Base-by-base conservation (phyloP, 1,284 basidiomycete species). In the Leccinum proximum region DNA sequence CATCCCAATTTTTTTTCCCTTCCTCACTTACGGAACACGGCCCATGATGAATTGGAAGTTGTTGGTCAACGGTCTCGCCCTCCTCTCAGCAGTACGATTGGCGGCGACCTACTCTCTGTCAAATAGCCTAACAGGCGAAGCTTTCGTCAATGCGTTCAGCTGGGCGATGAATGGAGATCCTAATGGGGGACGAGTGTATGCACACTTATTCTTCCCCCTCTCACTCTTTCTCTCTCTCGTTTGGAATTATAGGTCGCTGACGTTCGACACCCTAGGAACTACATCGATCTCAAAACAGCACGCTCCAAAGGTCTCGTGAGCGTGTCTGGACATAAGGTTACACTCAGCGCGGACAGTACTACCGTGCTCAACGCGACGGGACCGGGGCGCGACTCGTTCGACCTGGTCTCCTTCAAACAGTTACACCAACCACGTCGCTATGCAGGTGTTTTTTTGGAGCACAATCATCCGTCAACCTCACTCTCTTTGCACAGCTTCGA, bases 331-430 rank as follows among this genome's bases (percentile, higher is more conserved):
- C 53, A 62, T 37, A 33, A 61, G 16, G 70, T 73, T 11, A 73
- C 64, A 1, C 22, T 71, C 1, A 64, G 72, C 13, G 64, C 69
- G 8, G 70, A 71, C n/a, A 64, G 61, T 3, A 70, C 67, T 3
- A 72, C 67, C 0, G 35, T 30, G 4, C 70, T 71, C 14, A 59
- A 37, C 33, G 26, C 78, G 6, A 64, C 66, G 2, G 78, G 73
- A 33, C 70, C 77, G 3, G 78, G 78, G 3, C 71, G 79, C 10
- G 71, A 80, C 63, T 73, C 78, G 5, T 79, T 80, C 30, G 63
- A 76, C 60, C 58, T 79, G 7, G 61, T 69, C 40, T 79, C 77
- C 13, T 75, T 72, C 2, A 63, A 68, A 4, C 65, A 71, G 38
- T 22, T 80, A 73, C 60, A 67, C 69, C 3, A 77, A 68, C 5